These are phyloP conservation scores for Kodamaea ohmeri DNA, from an alignment of 1,139 yeast species.

Conservation along the genomic window DNA sequence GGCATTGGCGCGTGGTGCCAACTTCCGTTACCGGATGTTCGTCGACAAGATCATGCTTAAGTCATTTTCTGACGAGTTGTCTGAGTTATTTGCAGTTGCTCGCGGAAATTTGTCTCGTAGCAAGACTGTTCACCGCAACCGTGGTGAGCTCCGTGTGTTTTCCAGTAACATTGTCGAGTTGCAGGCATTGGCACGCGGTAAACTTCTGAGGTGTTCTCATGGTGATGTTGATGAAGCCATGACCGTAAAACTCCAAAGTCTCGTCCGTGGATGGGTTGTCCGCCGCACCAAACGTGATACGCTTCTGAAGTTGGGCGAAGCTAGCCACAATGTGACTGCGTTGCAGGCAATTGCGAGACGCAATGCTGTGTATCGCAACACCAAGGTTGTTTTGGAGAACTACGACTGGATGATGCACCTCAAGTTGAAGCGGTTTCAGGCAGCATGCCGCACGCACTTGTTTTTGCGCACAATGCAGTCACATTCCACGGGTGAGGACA, in stretches of 20 bases:
- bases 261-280: slow-evolving; percentile 27
- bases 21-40: slow-evolving; percentile 59
- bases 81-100: slow-evolving; percentile 33
- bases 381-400: slow-evolving; percentile 24
- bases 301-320: slow-evolving; percentile 12
- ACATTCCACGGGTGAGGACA: slow-evolving; percentile 16
- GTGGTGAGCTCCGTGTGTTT: slow-evolving; percentile 32
- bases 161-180: slow-evolving; percentile 29
- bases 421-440: slow-evolving; percentile 29
- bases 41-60: slow-evolving; percentile 59
- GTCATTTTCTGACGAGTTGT: slow-evolving; percentile 50
- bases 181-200: slow-evolving; percentile 38
- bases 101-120: slow-evolving; percentile 40
- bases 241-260: slow-evolving; percentile 25
- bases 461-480: slow-evolving; percentile 19
- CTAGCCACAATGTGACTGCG: not conserved
- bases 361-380: slow-evolving; percentile 22
- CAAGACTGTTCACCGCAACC: slow-evolving; percentile 38
- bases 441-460: slow-evolving; percentile 31
- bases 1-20: slow-evolving; percentile 64
- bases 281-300: slow-evolving; percentile 15
- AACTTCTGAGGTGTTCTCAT: slow-evolving; percentile 15
- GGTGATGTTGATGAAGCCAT: slow-evolving; percentile 8
- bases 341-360: slow-evolving; percentile 34
- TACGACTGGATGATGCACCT: slow-evolving; percentile 15